Conservation (phyloP, 2,329 filamentous ascomycete genomes). For the Dactylellina leptospora region DNA sequence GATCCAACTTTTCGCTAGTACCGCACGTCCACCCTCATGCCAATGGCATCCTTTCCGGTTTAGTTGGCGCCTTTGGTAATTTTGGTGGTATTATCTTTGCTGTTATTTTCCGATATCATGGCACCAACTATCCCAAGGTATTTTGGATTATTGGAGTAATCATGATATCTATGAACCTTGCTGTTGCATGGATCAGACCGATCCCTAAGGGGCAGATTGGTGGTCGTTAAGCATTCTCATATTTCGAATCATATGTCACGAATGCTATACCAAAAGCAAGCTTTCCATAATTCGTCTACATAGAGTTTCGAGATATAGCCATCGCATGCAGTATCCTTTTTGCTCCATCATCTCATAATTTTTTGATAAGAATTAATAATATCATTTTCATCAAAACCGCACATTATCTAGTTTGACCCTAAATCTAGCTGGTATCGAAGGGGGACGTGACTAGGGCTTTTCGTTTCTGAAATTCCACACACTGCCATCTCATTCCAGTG, state of each 20-base stretch:
- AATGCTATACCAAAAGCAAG: no score
- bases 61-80: constrained; percentile 82
- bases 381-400: neutral
- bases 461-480: no score
- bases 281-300: no score
- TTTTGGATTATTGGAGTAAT: constrained; percentile 86
- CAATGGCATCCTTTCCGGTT: constrained; percentile 79
- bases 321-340: no score
- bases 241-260: no score
- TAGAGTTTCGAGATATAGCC: no score
- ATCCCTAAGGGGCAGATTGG: constrained; percentile 67
- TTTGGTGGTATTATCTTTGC: constrained; percentile 85
- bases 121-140: constrained; percentile 72
- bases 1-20: constrained; percentile 84
- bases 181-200: constrained; percentile 71
- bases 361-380: no score
- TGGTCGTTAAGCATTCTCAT: constrained; percentile 60
- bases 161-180: constrained; percentile 73
- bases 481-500: no score
- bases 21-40: constrained; percentile 85
- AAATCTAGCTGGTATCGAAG: no score
- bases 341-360: no score
- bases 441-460: no score
- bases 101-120: constrained; percentile 80
- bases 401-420: no score